Evolutionary conservation across 345 rosid genomes (phyloP).

Genomic region (Punica granatum): DNA sequence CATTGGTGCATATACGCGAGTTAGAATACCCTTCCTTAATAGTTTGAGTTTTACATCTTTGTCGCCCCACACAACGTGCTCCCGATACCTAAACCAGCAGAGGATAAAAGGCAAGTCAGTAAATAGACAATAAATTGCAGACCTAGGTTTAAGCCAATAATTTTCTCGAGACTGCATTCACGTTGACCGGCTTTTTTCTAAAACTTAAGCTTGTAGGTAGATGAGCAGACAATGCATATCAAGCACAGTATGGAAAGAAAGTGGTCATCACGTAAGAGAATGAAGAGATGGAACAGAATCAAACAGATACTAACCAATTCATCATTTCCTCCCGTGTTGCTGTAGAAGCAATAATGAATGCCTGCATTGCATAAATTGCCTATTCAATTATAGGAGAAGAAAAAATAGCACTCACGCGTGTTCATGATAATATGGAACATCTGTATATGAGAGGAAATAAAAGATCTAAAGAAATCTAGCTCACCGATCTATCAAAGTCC

Average conservation of each 20-base stretch:
- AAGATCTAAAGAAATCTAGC: constrained; percentile 21
- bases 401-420: not conserved
- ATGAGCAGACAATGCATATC: not conserved
- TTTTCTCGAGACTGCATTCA: not conserved
- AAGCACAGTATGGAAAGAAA: not conserved
- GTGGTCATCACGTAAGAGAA: not conserved
- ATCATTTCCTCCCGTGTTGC: constrained; percentile 91
- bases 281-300: constrained; percentile 2
- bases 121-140: not conserved
- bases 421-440: not conserved
- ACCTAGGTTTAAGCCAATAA: not conserved
- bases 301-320: constrained; percentile 51
- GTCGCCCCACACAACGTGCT: constrained; percentile 87
- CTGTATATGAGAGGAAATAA: not conserved
- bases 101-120: constrained; percentile 4
- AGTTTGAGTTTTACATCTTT: constrained; percentile 70
- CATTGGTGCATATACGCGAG: constrained; percentile 88
- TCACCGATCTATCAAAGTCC: constrained; percentile 91
- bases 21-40: constrained; percentile 69
- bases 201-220: not conserved
- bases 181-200: not conserved
- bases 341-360: constrained; percentile 94
- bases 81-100: constrained; percentile 59
- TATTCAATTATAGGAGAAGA: not conserved
- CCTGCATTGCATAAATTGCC: constrained; percentile 41